Base-by-base conservation (phyloP, 352 stramenopile species). In the Phytophthora boehmeriae region DNA sequence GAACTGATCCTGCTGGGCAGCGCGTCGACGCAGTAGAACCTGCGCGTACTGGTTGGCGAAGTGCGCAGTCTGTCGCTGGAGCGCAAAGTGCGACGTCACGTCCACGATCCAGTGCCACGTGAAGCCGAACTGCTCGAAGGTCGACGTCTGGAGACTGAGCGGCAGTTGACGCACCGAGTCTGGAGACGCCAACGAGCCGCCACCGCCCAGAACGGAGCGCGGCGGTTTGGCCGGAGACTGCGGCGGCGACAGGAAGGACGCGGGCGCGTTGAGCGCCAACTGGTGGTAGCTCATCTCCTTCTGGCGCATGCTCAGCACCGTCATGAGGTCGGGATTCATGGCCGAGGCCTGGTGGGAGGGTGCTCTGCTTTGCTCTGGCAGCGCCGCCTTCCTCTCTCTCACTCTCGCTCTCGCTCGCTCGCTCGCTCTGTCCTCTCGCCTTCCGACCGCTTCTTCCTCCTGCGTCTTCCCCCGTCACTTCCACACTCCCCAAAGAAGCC, bases 221-320 rank as follows among this genome's bases (percentile, higher is more conserved):
- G 58, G 23, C 6, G 54, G 14, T 34, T 61, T 71, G 36, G 74
- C 63, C 43, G 76, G 75, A 50, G 64, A 71, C 54, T 71, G 63
- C 45, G 66, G 32, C 19, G 63, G 45, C 45, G 65, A 47, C 39
- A 57, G 53, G 60, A 60, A 43, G 57, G 54, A 53, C 51, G 54
- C 56, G 27, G 64, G 50, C 61, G 60, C 45, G 23, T 68, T 56
- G 17, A 76, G 71, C 50, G 73, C 71, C 46, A 86, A 71, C 38
- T 89, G 77, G 69, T 90, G 76, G 76, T 89, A 92, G 38, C 75
- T 78, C 81, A 92, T 89, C 61, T 92, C 83, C 56, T 89, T 90
- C 65, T 90, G 78, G 47, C 83, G 83, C 83, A 92, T 92, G 56
- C 80, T 89, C 25, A 89, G 68, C 67, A 92, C 83, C 63, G 78